A percentile compares a stretch with the other conserved stretches of the same genome.
Evolutionary conservation across 495 filamentous ascomycete species (phyloP).

Genomic region (Immersiella caudata): DNA sequence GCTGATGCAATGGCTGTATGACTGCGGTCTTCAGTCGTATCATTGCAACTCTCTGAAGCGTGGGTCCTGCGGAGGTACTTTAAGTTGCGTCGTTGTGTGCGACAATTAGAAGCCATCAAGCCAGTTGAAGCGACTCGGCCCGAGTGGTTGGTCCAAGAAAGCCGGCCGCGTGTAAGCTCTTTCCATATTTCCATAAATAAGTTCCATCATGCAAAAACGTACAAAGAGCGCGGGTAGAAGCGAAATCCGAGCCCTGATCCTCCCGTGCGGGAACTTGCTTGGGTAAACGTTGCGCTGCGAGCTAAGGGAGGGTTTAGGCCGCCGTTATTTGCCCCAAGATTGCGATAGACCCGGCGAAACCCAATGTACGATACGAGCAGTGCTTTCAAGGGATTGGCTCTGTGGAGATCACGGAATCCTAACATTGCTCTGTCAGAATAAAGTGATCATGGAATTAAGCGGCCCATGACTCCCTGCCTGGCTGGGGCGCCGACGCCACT

Average conservation of each 20-base stretch:
- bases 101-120: neutral
- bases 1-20: neutral
- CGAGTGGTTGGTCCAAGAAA: neutral
- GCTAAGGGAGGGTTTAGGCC: neutral
- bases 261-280: slow-evolving; percentile 6
- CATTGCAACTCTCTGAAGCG: neutral
- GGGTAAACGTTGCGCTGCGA: slow-evolving; percentile 5
- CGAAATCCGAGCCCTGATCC: neutral
- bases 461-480: too few species aligned
- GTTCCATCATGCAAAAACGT: neutral
- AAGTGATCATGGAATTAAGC: too few species aligned
- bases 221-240: slow-evolving; percentile 7
- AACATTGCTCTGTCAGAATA: too few species aligned
- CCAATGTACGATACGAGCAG: neutral
- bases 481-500: too few species aligned
- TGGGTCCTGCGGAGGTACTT: neutral
- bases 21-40: neutral
- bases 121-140: neutral
- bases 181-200: neutral
- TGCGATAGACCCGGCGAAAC: neutral
- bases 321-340: slow-evolving; percentile 1
- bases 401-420: neutral
- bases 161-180: neutral
- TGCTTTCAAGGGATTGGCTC: neutral
- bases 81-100: too few species aligned